phyloP scores from a whole-genome alignment of 2,329 filamentous ascomycete species.

The Aspergillus eucalypticola region DNA sequence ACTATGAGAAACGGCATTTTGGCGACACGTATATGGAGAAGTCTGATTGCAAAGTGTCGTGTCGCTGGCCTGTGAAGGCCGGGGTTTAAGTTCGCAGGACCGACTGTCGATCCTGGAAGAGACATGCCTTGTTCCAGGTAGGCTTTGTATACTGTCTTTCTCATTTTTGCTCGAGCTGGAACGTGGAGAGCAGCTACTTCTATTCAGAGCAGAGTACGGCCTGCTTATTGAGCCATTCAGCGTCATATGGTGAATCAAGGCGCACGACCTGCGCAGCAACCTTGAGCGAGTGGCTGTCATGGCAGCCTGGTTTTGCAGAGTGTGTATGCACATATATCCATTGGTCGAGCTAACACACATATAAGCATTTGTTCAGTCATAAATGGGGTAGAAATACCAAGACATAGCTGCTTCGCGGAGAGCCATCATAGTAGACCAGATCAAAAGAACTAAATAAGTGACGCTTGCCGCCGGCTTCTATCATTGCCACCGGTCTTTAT shows the following conservation, averaged over 20 bases:
- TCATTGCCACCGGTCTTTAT: not conserved
- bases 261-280: conserved; percentile 1
- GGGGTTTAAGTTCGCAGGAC: not conserved
- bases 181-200: no score
- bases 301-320: not conserved
- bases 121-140: not conserved
- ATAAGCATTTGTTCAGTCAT: not conserved
- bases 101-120: not conserved
- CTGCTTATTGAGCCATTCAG: not conserved
- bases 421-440: not conserved
- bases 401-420: not conserved
- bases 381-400: not conserved
- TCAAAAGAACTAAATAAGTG: not conserved
- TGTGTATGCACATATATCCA: not conserved
- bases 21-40: not conserved
- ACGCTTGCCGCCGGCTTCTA: not conserved
- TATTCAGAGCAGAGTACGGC: not conserved
- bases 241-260: not conserved
- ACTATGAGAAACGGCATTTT: no score
- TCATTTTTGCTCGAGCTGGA: not conserved
- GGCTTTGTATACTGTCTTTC: not conserved
- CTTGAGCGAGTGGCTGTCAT: not conserved
- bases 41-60: not conserved
- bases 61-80: not conserved
- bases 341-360: not conserved